Evolutionary conservation across 1,139 yeast species (phyloP), one percentile per base, ranked within the genome.

Genomic region (Kodamaea fungicola): DNA sequence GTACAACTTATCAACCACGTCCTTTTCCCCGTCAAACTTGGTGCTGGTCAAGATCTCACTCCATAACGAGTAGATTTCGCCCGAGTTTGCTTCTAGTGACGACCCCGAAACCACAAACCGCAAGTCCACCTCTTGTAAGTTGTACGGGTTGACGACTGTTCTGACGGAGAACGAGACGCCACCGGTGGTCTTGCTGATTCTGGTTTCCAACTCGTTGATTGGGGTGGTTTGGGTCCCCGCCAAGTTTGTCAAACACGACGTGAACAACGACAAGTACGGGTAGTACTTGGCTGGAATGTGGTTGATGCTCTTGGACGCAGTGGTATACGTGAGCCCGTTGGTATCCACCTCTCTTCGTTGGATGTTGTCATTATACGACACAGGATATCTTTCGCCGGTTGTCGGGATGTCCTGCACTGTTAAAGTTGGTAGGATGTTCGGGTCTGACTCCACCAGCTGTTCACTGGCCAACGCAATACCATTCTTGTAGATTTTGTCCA

Each of bases 141-240:
- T 60, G 42, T 51, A 58, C 2, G 90, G 86, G 35, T 80, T 71
- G 3, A 84, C 68, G 32, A 74, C 70, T 3, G 80, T 76, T 44
- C 74, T 69, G 12, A 80, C 67, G 21, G 76, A 69, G 21, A 89
- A 76, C 2, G 78, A 64, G 12, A 92, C 61, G 0, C 97, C 97
- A 16, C 98, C 98, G 1, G 98, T 89, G 42, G 75, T 71, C 36
- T 82, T 69, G 52, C 83, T 87, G 45, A 94, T 89, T 38, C 80
- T 79, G 44, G 92, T 89, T 56, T 92, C 98, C 43, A 92, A 74
- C 32, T 81, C 84, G 12, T 89, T 85, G 74, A 87, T 86, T 1
- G 83, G 59, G 40, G 83, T 80, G 6, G 62, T 55, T 3, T 64
- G 55, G 0, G 98, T 90, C 10, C 99, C 99, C 0, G 76, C 75